These are phyloP conservation scores for Boletus sp. DNA, from an alignment of 1,284 basidiomycete genomes.

Conservation along the genomic window DNA sequence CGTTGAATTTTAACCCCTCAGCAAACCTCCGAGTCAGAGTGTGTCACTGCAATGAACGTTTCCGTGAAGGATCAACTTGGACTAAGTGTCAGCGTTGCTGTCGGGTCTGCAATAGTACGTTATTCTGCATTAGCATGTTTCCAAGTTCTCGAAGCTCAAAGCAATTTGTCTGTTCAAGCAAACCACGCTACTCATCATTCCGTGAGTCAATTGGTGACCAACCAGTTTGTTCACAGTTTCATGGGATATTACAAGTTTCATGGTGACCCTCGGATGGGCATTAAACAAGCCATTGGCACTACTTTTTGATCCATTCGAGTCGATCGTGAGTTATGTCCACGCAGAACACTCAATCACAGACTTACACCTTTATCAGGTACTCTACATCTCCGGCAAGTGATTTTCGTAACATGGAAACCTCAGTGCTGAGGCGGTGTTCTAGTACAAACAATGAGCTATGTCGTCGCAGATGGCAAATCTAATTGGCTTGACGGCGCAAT, in stretches of 20 bases:
- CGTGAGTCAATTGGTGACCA: constrained; percentile 18
- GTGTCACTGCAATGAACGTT: constrained; percentile 84
- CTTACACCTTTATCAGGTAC: constrained; percentile 33
- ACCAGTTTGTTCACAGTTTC: neutral
- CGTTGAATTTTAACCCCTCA: neutral
- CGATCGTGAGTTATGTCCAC: constrained; percentile 44
- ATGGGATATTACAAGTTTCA: constrained; percentile 39
- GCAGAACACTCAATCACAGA: neutral
- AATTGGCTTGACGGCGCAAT: constrained; percentile 80
- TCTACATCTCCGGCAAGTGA: constrained; percentile 35
- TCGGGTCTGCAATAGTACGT: constrained; percentile 85
- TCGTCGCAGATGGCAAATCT: constrained; percentile 79
- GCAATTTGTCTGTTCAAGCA: constrained; percentile 46
- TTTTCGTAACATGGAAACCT: neutral
- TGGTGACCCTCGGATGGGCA: constrained; percentile 65
- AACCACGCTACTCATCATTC: constrained; percentile 69
- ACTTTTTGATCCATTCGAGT: constrained; percentile 80
- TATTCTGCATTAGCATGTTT: neutral
- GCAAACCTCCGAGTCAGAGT: constrained; percentile 46
- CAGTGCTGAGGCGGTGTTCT: constrained; percentile 7
- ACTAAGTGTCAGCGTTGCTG: constrained; percentile 75
- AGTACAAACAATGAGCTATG: constrained; percentile 79
- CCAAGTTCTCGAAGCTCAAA: neutral
- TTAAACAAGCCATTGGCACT: constrained; percentile 66
- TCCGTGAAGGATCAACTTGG: constrained; percentile 80